A percentile compares a stretch with the other conserved stretches of the same genome.
Evolutionary conservation across 352 stramenopile genomes (phyloP).

Genomic region (Globisporangium polare): DNA sequence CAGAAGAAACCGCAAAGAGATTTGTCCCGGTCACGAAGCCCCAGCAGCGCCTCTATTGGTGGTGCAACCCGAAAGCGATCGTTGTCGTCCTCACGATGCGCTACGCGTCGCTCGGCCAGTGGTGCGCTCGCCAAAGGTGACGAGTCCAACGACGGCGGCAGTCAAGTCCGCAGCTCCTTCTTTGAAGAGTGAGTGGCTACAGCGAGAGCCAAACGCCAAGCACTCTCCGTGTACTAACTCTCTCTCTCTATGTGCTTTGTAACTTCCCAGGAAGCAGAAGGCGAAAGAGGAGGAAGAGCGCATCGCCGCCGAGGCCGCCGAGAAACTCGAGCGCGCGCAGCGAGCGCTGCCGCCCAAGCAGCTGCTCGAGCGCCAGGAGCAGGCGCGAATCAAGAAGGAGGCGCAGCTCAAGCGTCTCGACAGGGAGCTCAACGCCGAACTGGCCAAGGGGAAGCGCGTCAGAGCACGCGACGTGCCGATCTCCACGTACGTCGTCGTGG

Average conservation of each 20-base stretch:
- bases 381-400: slow-evolving; percentile 32
- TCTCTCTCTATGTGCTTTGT: too few relatives aligned
- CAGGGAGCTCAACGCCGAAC: slow-evolving; percentile 31
- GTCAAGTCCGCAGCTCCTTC: slow-evolving; percentile 35
- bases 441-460: slow-evolving; percentile 32
- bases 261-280: slow-evolving; percentile 35
- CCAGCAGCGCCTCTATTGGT: background rate
- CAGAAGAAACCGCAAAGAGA: background rate
- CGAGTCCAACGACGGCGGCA: slow-evolving; percentile 8
- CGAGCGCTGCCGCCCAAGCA: slow-evolving; percentile 41
- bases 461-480: slow-evolving; percentile 47
- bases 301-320: slow-evolving; percentile 20
- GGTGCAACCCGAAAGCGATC: background rate
- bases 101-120: slow-evolving; percentile 16
- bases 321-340: slow-evolving; percentile 39
- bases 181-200: slow-evolving; percentile 37
- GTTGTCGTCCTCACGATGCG: background rate
- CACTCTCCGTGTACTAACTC: background rate
- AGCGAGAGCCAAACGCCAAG: background rate
- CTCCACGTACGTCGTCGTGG: slow-evolving; percentile 37
- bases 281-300: slow-evolving; percentile 33
- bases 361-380: slow-evolving; percentile 49
- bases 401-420: slow-evolving; percentile 34
- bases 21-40: background rate
- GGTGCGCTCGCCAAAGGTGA: slow-evolving; percentile 14